Evolutionary conservation across 1,284 basidiomycete genomes (phyloP), one percentile per base, ranked within the genome.

Genomic region (Cutaneotrichosporon cavernicola): DNA sequence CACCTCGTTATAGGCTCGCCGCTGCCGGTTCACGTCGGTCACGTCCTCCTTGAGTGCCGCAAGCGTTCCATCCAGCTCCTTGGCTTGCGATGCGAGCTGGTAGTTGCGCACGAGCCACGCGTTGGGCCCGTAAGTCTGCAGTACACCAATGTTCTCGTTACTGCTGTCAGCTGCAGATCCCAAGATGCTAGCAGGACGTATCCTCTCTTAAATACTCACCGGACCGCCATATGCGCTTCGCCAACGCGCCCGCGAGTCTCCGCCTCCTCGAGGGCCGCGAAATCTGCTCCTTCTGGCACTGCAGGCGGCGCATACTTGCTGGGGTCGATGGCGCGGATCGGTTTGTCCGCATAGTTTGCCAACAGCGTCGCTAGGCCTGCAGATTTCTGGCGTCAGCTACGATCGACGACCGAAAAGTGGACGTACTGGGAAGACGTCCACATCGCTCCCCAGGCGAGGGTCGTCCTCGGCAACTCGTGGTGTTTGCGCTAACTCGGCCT

Each of bases 41-140:
- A 89, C 89, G 60, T 88, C 79, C 72, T 90, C 86, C 76, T 88
- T 89, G 70, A 92, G 69, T 51, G 86, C 85, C 69, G 92, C 89
- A 5, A 92, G 81, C 16, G 88, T 83, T 62, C 84, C 83, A 76
- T 95, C 91, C 7, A 89, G 81, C 68, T 88, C 86, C 70, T 88
- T 89, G 9, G 89, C 87, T 49, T 89, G 87, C 38, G 88, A 85
- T 77, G 96, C 92, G 30, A 93, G 82, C 36, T 90, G 84, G 76
- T 92, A 94, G 80, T 97, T 96, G 76, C 91, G 88, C 77, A 96
- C 88, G 68, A 89, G 86, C 90, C 92, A 97, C 11, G 90, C 88
- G 81, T 97, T 97, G 13, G 89, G 82, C 1, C 92, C 97, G 76
- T 96, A 95, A 51, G 87, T 88, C 76, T 92, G 88, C 49, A 97